phyloP scores from a whole-genome alignment of 2,329 filamentous ascomycete genomes.

The Cytospora mali region DNA sequence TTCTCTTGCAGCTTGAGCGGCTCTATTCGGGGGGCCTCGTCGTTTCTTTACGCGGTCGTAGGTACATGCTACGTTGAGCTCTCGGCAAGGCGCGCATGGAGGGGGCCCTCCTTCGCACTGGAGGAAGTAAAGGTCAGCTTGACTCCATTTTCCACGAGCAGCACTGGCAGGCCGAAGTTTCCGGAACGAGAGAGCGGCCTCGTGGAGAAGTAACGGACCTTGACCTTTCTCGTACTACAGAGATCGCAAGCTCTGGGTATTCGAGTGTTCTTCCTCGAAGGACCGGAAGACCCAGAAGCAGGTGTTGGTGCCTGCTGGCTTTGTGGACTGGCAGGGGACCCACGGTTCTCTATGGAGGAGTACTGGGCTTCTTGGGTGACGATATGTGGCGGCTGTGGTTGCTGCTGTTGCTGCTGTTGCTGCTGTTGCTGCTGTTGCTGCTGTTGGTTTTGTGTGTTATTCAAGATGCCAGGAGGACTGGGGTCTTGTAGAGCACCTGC shows the following conservation, averaged over 20 bases:
- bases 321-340: slow-evolving; percentile 13
- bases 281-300: slow-evolving; percentile 1
- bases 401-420: slow-evolving; percentile 10
- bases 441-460: slow-evolving; percentile 21
- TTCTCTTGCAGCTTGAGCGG: slow-evolving; percentile 55
- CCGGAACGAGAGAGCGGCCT: neutral
- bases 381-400: slow-evolving; percentile 7
- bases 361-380: slow-evolving; percentile 12
- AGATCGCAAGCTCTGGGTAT: slow-evolving; percentile 63
- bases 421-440: slow-evolving; percentile 21
- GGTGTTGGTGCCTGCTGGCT: slow-evolving; percentile 21
- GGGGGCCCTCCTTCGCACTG: slow-evolving; percentile 57
- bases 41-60: slow-evolving; percentile 60
- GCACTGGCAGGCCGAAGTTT: neutral
- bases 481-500: slow-evolving; percentile 13
- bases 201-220: slow-evolving; percentile 39
- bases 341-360: slow-evolving; percentile 9
- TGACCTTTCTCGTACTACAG: slow-evolving; percentile 64
- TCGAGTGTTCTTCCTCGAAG: slow-evolving; percentile 52
- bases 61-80: slow-evolving; percentile 61
- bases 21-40: slow-evolving; percentile 61
- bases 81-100: slow-evolving; percentile 59
- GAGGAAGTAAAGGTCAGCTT: slow-evolving; percentile 19
- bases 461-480: slow-evolving; percentile 23
- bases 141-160: slow-evolving; percentile 4